Evolutionary conservation across 805 yeast genomes (phyloP), one percentile per base, ranked within the genome.

Genomic region (Candida krabiensis): DNA sequence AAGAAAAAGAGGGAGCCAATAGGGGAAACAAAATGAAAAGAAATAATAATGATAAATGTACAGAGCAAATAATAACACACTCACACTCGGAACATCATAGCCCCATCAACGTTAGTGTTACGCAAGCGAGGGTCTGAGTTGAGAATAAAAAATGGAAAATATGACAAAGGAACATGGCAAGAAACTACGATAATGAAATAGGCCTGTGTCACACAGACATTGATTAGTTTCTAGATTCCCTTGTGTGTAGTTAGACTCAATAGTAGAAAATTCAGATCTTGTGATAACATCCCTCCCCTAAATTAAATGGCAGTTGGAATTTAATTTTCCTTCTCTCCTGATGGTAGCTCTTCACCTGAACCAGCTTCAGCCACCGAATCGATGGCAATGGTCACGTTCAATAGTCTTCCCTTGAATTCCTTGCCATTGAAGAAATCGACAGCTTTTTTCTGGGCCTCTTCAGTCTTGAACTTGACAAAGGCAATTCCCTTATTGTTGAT

Each of bases 341-440:
- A 26, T n/a, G 35, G 31, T 3, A n/a, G 19, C 22, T 36, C 35
- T 12, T 15, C 38, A 4, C 31, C 35, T 23, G 35, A 24, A 27
- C 28, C 39, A 28, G 33, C 46, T 23, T 33, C 43, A 23, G 53
- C 64, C 7, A 55, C 67, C 9, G 80, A 68, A 53, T 82, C 86
- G 46, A 85, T 74, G 15, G 96, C 96, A 50, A 82, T 74, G 48
- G 81, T 83, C 42, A 84, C 87, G 31, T 73, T 65, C 41, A 89
- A 65, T 34, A 69, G 70, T 60, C 86, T 76, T 35, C 84, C 96
- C 44, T 77, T 77, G 50, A 83, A 65, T 36, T 70, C 73, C 53
- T 70, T 71, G 37, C 88, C 95, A 47, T 83, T 73, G 61, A 80
- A 80, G 53, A 78, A 76, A 25, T 71, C 78, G 43, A 86, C 66